A percentile compares a stretch with the other conserved stretches of the same genome.
Conservation (phyloP, 1,139 yeast genomes). For the Lodderomyces beijingensis region DNA sequence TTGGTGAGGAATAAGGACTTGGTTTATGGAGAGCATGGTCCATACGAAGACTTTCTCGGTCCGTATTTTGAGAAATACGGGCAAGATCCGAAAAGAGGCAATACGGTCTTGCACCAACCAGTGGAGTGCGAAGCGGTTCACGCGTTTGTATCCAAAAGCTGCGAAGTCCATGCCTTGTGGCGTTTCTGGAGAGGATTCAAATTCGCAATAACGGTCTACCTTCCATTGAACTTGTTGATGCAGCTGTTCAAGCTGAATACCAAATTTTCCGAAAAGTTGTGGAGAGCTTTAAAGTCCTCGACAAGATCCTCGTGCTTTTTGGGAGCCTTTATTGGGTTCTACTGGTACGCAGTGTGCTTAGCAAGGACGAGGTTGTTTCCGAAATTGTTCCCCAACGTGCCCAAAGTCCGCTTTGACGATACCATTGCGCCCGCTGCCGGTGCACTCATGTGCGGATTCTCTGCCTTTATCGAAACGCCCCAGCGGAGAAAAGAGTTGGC, state of each 20-base stretch:
- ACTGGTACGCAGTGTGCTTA: slow-evolving; percentile 38
- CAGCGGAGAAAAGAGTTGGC: slow-evolving; percentile 38
- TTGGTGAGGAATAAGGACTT: slow-evolving; percentile 20
- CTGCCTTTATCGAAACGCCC: slow-evolving; percentile 30
- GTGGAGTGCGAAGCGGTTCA: slow-evolving; percentile 30
- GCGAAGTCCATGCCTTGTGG: slow-evolving; percentile 39
- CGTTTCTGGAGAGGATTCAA: slow-evolving; percentile 31
- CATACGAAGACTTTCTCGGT: slow-evolving; percentile 18
- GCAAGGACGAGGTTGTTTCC: slow-evolving; percentile 29
- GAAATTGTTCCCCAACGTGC: slow-evolving; percentile 24
- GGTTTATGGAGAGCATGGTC: slow-evolving; percentile 24
- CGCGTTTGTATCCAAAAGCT: slow-evolving; percentile 28
- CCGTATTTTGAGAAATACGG: slow-evolving; percentile 26
- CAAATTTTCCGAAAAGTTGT: slow-evolving; percentile 16
- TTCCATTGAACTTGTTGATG: slow-evolving; percentile 29
- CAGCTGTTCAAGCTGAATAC: slow-evolving; percentile 23
- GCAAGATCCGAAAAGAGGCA: slow-evolving; percentile 22
- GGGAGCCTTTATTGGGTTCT: slow-evolving; percentile 29
- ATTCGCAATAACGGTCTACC: slow-evolving; percentile 32
- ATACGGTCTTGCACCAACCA: slow-evolving; percentile 20
- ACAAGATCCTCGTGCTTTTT: slow-evolving; percentile 30
- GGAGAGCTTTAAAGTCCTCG: slow-evolving; percentile 22
- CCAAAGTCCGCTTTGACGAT: slow-evolving; percentile 25
- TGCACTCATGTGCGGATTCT: slow-evolving; percentile 29
- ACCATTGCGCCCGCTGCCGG: slow-evolving; percentile 30